Evolutionary conservation across 202 grass and related monocot species (phyloP).

Genomic region (Saccharum hybrid): DNA sequence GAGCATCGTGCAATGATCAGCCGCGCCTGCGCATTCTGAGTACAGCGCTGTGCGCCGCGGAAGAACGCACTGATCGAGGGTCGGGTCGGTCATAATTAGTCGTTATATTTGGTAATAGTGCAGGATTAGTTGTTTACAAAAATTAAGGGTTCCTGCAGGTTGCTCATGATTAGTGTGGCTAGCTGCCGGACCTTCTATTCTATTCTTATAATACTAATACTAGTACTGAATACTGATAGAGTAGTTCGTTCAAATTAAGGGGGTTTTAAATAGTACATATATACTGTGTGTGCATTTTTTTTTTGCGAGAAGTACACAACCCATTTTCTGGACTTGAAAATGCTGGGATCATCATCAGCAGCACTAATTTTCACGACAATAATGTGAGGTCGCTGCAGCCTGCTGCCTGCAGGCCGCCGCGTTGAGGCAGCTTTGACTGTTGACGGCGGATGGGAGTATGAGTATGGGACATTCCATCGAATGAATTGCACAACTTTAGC

Average conservation of each 20-base stretch:
- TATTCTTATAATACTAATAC: too few relatives aligned
- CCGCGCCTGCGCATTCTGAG: background rate
- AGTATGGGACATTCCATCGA: too few relatives aligned
- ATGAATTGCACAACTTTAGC: too few relatives aligned
- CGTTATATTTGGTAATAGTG: constrained; percentile 21
- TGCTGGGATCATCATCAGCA: background rate
- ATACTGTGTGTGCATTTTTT: too few relatives aligned
- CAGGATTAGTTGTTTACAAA: background rate
- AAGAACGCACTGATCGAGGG: constrained; percentile 31
- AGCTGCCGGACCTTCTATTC: constrained; percentile 5
- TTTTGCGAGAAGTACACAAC: background rate
- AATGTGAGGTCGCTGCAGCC: background rate
- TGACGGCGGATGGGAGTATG: too few relatives aligned
- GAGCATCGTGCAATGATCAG: constrained; percentile 21
- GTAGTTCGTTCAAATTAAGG: background rate
- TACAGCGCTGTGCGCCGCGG: constrained; percentile 5
- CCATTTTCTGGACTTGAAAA: background rate
- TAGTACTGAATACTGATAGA: background rate
- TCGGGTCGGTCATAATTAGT: constrained; percentile 15
- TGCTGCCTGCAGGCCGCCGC: background rate
- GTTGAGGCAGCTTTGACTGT: background rate
- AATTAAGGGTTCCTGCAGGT: background rate
- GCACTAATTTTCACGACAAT: background rate
- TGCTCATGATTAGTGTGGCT: constrained; percentile 4
- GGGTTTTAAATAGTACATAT: background rate